Evolutionary conservation across 257 asterid genomes (phyloP).

Genomic region (Scutellaria minor): DNA sequence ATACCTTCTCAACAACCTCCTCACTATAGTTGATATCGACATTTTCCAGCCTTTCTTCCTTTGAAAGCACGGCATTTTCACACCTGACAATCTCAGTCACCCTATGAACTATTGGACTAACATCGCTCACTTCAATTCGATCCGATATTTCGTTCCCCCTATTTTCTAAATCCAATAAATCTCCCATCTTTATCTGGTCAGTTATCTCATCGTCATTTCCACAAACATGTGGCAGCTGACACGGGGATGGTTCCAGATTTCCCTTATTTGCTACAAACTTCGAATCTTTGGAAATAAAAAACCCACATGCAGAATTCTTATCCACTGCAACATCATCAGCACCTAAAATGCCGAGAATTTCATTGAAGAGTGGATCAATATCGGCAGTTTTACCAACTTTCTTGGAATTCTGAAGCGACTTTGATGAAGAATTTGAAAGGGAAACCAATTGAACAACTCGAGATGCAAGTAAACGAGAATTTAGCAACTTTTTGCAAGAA

Average conservation of each 20-base stretch:
- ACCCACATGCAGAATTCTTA: constrained; percentile 34
- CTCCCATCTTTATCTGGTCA: constrained; percentile 23
- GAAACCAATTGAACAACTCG: constrained; percentile 36
- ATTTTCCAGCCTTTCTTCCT: constrained; percentile 70
- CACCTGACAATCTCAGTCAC: constrained; percentile 71
- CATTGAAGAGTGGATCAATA: constrained; percentile 62
- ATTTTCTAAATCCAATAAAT: constrained; percentile 14
- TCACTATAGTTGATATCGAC: constrained; percentile 47
- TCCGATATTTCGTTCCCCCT: constrained; percentile 21
- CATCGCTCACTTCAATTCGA: constrained; percentile 48
- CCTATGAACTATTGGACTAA: constrained; percentile 63
- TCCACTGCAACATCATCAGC: constrained; percentile 39
- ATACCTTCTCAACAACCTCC: constrained; percentile 70
- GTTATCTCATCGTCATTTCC: constrained; percentile 55
- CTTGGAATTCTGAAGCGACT: constrained; percentile 36
- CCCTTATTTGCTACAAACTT: constrained; percentile 17
- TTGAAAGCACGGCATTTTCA: constrained; percentile 39
- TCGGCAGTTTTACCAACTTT: constrained; percentile 32
- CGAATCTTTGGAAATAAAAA: constrained; percentile 31
- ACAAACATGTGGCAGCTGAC: constrained; percentile 54
- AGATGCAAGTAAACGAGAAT: constrained; percentile 27
- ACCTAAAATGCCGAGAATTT: constrained; percentile 70
- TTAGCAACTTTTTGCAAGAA: constrained; percentile 27
- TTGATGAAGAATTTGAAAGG: constrained; percentile 43
- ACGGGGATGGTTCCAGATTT: constrained; percentile 16